Evolutionary conservation across 108 stramenopile species (phyloP), one percentile per base, ranked within the genome.

Genomic region (Discostella pseudostelligera): DNA sequence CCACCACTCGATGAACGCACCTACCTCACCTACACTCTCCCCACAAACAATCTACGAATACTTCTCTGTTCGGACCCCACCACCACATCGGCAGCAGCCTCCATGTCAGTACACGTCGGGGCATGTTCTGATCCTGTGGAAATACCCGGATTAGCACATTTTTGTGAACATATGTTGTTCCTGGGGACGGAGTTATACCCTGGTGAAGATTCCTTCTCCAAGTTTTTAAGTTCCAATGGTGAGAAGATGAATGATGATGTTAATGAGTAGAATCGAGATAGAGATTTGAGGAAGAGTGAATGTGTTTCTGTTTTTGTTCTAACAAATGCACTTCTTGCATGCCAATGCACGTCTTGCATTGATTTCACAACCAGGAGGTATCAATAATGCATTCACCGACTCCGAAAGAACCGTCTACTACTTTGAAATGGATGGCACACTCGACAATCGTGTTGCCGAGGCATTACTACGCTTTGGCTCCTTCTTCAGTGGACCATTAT

Each of bases 371-470:
- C 22, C 29, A 56, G 55, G 55, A 0, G 96, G 96, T 0, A 77
- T 66, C 13, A 87, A 86, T 37, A 96, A 95, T 71, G 94, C 96
- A 0, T 94, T 87, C 66, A 98, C 97, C 6, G 95, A 88, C 39
- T 67, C 69, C 35, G 96, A 97, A 69, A 78, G 93, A 67, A 98
- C 97, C 4, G 91, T 90, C 55, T 97, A 96, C 77, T 95, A 92
- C 83, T 96, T 96, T 66, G 92, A 93, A 56, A 71, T 96, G 67
- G 76, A 81, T 48, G 86, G 81, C 1, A 85, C 83, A 28, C 65
- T 62, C 16, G 75, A 86, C 46, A 79, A 65, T 36, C 72, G 82
- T 25, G 76, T 96, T 24, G 47, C 62, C n/a, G 91, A 90, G 29
- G 95, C 92, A 1, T 62, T 96, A 43, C 73, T 84, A 11, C 83